These are phyloP conservation scores for Styphnolobium japonicum DNA, from an alignment of 306 rosid genomes.

Conservation along the genomic window DNA sequence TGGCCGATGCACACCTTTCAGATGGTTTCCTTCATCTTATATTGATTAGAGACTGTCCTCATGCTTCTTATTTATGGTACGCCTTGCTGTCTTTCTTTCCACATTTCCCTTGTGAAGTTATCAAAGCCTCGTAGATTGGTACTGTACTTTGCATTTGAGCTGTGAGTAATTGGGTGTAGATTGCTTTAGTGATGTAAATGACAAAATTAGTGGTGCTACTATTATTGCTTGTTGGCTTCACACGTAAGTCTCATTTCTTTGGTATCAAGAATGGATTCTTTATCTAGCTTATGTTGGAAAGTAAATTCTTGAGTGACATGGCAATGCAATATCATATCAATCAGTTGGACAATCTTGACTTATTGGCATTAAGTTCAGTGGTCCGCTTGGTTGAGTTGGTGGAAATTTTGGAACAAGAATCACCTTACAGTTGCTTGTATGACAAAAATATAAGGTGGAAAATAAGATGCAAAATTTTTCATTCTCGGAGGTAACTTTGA, in stretches of 20 bases:
- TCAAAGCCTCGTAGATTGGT: neutral
- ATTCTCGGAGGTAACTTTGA: neutral
- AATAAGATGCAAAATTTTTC: neutral
- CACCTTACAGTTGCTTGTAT: neutral
- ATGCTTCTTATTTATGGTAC: constrained; percentile 80
- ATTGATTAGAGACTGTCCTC: constrained; percentile 80
- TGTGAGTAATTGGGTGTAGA: too few relatives aligned
- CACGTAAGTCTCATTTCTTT: too few relatives aligned
- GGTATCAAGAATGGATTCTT: neutral
- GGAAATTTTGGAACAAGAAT: neutral
- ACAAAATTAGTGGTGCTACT: too few relatives aligned
- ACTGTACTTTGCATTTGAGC: too few relatives aligned
- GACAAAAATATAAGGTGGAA: neutral
- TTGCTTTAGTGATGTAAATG: too few relatives aligned
- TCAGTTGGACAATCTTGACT: neutral
- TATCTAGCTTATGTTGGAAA: neutral
- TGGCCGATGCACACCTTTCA: constrained; percentile 94
- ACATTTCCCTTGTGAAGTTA: neutral
- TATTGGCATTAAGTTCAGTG: neutral
- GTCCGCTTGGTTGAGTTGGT: neutral
- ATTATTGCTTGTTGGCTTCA: too few relatives aligned
- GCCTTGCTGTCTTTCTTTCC: neutral
- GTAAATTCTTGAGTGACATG: neutral
- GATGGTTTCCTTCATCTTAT: constrained; percentile 93
- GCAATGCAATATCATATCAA: neutral